Evolutionary conservation across 345 rosid species (phyloP), one percentile per base, ranked within the genome.

Genomic region (Boechera retrofracta): DNA sequence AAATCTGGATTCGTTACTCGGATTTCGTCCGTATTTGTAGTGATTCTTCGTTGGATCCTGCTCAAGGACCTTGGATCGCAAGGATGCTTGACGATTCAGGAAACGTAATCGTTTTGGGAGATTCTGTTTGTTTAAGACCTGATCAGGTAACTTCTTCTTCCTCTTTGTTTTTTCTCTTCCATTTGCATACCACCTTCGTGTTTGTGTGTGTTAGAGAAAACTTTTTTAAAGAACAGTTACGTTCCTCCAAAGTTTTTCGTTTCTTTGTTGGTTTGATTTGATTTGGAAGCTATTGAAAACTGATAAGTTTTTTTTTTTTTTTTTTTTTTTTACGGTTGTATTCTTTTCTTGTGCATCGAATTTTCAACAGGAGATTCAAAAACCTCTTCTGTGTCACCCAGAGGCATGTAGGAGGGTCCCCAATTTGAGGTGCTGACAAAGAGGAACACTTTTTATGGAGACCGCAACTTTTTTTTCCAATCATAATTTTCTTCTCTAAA

Each of bases 31-130:
- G 85, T 54, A 48, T 89, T 2, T 91, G 96, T 59, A 79, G 75
- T 21, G 94, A 89, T 47, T 82, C 75, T 5, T 87, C 83, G 68
- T 78, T 85, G 66, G 96, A 89, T 86, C 82, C 81, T 32, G 83
- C 80, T 41, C 77, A 84, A 52, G 98, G 89, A 2, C 33, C 33
- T 45, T 81, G 41, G 77, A 68, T 87, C 2, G 96, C 96, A 4
- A 86, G 83, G 73, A 65, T 73, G 83, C 89, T 96, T 0, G 98
- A 93, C 41, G 91, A 93, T 64, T 87, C 96, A 0, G 98, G 99
- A 55, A 82, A 70, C 67, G 99, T 89, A 1, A 80, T 96, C 72
- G 89, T 96, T 3, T 13, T 93, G 44, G 93, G 97, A 29, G 73
- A 89, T 16, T 67, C 64, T 11, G 99, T 91, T 64, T 83, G 90